phyloP scores from a whole-genome alignment of 306 rosid genomes.

The Lathyrus tuberosus region DNA sequence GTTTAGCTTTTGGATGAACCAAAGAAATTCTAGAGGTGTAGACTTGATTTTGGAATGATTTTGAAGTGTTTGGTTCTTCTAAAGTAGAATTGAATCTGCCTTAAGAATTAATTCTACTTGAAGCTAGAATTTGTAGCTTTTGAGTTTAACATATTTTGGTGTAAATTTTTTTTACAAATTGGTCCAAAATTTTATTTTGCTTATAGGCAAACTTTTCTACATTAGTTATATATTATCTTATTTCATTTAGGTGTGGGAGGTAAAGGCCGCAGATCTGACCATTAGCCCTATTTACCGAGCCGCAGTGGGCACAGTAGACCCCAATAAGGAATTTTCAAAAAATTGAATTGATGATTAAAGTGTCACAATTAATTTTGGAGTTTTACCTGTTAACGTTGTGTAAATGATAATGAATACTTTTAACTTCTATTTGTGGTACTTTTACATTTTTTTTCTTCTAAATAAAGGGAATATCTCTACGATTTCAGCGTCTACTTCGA shows the following conservation, averaged over 20 bases:
- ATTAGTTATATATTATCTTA: not conserved
- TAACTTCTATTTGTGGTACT: slow-evolving; percentile 33
- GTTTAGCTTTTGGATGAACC: too few species aligned
- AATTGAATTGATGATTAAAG: slow-evolving; percentile 19
- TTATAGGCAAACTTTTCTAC: not conserved
- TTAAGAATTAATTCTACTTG: too few species aligned
- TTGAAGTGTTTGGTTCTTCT: too few species aligned
- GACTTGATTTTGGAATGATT: too few species aligned
- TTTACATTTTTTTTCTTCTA: slow-evolving; percentile 3
- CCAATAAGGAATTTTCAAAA: slow-evolving; percentile 67
- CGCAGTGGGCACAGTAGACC: slow-evolving; percentile 79
- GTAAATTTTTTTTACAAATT: too few species aligned
- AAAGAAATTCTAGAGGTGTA: too few species aligned
- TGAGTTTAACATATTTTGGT: too few species aligned
- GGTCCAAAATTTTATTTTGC: not conserved
- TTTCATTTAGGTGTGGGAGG: slow-evolving; percentile 87
- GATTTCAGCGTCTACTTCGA: slow-evolving; percentile 84
- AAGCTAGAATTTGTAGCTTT: too few species aligned
- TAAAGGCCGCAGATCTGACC: slow-evolving; percentile 95
- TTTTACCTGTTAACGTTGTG: slow-evolving; percentile 26
- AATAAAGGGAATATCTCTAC: slow-evolving; percentile 83
- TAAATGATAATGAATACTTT: slow-evolving; percentile 20
- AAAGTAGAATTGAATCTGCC: too few species aligned
- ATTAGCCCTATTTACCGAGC: slow-evolving; percentile 94
- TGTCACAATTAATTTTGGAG: slow-evolving; percentile 11